Conservation (phyloP, 139 green algal genomes). For the Edaphochlamys debaryana region DNA sequence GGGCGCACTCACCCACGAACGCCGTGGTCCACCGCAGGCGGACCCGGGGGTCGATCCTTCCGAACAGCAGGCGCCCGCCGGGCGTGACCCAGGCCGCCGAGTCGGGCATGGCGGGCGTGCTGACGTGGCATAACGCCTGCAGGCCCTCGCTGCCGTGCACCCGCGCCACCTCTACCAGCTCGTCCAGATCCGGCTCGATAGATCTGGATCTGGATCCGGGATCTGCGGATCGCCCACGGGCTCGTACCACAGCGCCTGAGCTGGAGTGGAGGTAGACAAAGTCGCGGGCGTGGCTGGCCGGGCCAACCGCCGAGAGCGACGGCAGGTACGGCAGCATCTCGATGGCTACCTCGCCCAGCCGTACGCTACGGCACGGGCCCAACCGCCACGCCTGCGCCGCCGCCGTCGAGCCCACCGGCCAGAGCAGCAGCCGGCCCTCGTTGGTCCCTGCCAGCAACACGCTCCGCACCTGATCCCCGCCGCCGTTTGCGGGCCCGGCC, state of each 20-base stretch:
- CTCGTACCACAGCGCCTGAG: too few relatives aligned
- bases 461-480: too few relatives aligned
- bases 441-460: conserved; percentile 36
- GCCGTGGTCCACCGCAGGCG: conserved; percentile 50
- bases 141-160: conserved; percentile 41
- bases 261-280: too few relatives aligned
- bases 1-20: conserved; percentile 48
- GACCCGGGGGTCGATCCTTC: conserved; percentile 19
- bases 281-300: too few relatives aligned
- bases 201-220: too few relatives aligned
- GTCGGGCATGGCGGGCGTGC: conserved; percentile 22
- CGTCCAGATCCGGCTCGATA: neutral
- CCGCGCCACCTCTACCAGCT: conserved; percentile 33
- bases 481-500: too few relatives aligned
- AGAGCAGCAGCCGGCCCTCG: conserved; percentile 23
- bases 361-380: neutral
- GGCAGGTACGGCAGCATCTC: conserved; percentile 25
- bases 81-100: conserved; percentile 38
- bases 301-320: neutral
- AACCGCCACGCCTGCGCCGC: neutral
- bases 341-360: conserved; percentile 40
- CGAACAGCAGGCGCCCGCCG: conserved; percentile 42
- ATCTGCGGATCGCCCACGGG: too few relatives aligned
- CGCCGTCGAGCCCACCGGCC: neutral
- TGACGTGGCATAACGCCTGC: conserved; percentile 21